Evolutionary conservation across 305 asterid genomes (phyloP).

Genomic region (Fraxinus velutina): DNA sequence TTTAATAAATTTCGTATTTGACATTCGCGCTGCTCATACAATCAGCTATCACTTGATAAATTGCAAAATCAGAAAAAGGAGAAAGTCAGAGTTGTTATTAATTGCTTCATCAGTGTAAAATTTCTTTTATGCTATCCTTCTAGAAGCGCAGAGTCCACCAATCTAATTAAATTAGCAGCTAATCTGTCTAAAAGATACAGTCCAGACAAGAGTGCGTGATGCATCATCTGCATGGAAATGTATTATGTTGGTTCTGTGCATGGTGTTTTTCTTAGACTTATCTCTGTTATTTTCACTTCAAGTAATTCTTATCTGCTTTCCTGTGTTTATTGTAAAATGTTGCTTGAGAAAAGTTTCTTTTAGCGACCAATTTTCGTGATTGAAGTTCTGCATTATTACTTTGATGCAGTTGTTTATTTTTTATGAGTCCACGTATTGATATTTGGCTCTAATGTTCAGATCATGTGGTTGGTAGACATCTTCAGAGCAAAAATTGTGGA

Average conservation of each 20-base stretch:
- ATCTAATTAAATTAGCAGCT: not conserved
- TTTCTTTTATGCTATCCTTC: not conserved
- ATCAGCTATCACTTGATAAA: not conserved
- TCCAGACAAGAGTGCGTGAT: not conserved
- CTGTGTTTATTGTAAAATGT: not conserved
- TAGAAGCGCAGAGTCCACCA: not conserved
- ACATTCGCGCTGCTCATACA: not conserved
- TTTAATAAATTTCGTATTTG: not conserved
- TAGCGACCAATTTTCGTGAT: not conserved
- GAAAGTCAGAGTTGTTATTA: not conserved
- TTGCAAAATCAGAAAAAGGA: not conserved
- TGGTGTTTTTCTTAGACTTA: not conserved
- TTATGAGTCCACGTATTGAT: conserved; percentile 1
- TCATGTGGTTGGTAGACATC: conserved; percentile 71
- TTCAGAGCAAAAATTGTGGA: conserved; percentile 81
- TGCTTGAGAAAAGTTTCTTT: not conserved
- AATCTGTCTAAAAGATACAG: not conserved
- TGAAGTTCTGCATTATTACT: not conserved
- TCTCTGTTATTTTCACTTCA: not conserved
- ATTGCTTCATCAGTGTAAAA: not conserved
- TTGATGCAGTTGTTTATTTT: not conserved
- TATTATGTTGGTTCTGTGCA: not conserved
- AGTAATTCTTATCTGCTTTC: not conserved
- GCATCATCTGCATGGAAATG: not conserved
- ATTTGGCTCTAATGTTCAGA: conserved; percentile 42